Percentiles rank a stretch among this genome's conserved stretches.
Evolutionary conservation across 805 yeast genomes (phyloP).

Genomic region (Wickerhamomyces canadensis): DNA sequence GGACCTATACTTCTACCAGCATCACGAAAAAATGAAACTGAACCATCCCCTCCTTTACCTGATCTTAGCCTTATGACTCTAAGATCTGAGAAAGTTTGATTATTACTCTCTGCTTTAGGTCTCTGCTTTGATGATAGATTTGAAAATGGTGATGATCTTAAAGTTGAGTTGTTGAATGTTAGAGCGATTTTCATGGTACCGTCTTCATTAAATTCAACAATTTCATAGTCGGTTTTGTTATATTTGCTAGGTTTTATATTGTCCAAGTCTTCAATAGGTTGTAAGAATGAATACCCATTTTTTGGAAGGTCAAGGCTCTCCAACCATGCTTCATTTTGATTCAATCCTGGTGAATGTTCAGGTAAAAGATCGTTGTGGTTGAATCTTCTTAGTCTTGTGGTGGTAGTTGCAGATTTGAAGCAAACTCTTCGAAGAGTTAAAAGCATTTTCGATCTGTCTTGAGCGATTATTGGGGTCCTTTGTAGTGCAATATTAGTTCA

Average conservation of each 20-base stretch:
- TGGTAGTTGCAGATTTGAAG: neutral
- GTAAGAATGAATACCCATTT: neutral
- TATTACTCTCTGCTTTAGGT: conserved; percentile 35
- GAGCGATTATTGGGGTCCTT: too few species aligned
- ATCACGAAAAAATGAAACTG: conserved; percentile 80
- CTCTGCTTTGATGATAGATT: conserved; percentile 29
- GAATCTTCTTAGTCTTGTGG: neutral
- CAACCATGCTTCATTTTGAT: conserved; percentile 40
- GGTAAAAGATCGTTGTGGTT: conserved; percentile 14
- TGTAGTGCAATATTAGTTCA: too few species aligned
- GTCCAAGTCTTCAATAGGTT: conserved; percentile 4
- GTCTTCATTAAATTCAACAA: conserved; percentile 4
- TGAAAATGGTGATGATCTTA: conserved; percentile 34
- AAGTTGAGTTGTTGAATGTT: conserved; percentile 3
- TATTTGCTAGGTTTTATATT: neutral
- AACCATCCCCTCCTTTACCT: conserved; percentile 89
- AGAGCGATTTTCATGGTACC: neutral
- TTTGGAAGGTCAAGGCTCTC: conserved; percentile 13
- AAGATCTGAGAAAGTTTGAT: conserved; percentile 53
- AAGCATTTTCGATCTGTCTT: neutral
- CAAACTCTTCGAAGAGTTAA: neutral
- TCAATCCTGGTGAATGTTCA: conserved; percentile 36
- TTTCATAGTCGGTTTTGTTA: neutral
- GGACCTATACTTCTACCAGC: conserved; percentile 86
- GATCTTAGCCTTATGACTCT: conserved; percentile 60